Base-by-base conservation (phyloP, 2,329 filamentous ascomycete species). In the Verruconis gallopava region DNA sequence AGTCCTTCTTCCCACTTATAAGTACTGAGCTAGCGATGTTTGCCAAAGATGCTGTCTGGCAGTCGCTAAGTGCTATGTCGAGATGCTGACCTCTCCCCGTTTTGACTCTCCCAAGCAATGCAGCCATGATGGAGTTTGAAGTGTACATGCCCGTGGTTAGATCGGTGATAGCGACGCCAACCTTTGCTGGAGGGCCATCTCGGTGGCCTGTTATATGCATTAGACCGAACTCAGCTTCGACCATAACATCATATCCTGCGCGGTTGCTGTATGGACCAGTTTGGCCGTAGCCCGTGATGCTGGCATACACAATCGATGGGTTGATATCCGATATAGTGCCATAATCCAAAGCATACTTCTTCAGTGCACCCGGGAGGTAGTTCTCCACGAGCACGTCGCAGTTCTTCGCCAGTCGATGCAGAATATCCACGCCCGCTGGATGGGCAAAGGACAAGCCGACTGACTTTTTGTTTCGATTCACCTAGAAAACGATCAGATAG, bases 201-300 rank as follows among this genome's bases (percentile, higher is more conserved):
- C 88, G 73, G 47, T 75, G 74, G 21, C 91, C 91, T 0, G 91
- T 98, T 52, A 98, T 96, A 63, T 98, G 91, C 91, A 98, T 98
- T 44, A 98, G 66, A 1, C 91, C 91, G 64, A 98, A 88, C 59
- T 96, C 91, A 46, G 91, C 91, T 66, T 98, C 91, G 9, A 98
- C 89, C 89, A 98, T 98, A 51, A 98, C 91, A 62, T 98, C 91
- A 68, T 98, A 98, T 3, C 91, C 91, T 3, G 91, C 86, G 12
- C 91, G 74, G 48, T 78, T 75, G 4, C 80, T 77, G 61, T 93
- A 94, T 0, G 91, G 91, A 0, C 91, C 91, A 1, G 84, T 94
- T 58, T 98, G 91, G 2, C 91, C 91, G 56, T 96, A 98, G 1
- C 91, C 91, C 0, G 91, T 98, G 52, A 98, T 93, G 51, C 85